Evolutionary conservation across 163 green algal genomes (phyloP).

Genomic region (Scenedesmus sp.): DNA sequence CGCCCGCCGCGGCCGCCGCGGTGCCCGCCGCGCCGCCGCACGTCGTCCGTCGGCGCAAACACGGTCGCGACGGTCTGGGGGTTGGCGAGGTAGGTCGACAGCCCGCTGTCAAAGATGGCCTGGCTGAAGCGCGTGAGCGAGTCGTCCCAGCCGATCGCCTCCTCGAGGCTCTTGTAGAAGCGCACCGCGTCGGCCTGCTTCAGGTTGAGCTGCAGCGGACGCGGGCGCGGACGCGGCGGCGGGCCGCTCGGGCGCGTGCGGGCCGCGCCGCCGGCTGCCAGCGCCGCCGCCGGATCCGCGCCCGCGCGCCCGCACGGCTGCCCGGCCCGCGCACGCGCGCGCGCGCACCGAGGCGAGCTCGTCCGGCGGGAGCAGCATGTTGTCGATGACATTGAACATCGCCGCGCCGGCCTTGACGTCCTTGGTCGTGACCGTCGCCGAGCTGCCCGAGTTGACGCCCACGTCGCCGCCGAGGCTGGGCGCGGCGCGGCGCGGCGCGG

Average conservation of each 20-base stretch:
- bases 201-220: constrained; percentile 27
- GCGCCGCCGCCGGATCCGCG: neutral
- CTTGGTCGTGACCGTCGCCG: constrained; percentile 9
- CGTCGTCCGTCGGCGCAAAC: constrained; percentile 34
- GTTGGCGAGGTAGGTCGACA: constrained; percentile 10
- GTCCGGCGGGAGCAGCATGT: constrained; percentile 41
- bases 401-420: constrained; percentile 34
- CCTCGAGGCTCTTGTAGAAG: constrained; percentile 14
- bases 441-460: constrained; percentile 39
- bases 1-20: too few species aligned
- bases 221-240: too few species aligned
- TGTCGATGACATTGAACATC: constrained; percentile 33
- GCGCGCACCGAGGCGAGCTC: constrained; percentile 27
- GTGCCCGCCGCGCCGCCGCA: constrained; percentile 1
- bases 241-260: neutral
- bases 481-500: too few species aligned
- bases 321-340: too few species aligned
- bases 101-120: constrained; percentile 1
- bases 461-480: constrained; percentile 39
- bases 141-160: constrained; percentile 13
- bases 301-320: too few species aligned
- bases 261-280: too few species aligned
- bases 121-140: neutral
- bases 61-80: constrained; percentile 29
- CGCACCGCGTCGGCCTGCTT: constrained; percentile 23